phyloP scores from a whole-genome alignment of 768 basidiomycete species.

The Mycena galericulata region DNA sequence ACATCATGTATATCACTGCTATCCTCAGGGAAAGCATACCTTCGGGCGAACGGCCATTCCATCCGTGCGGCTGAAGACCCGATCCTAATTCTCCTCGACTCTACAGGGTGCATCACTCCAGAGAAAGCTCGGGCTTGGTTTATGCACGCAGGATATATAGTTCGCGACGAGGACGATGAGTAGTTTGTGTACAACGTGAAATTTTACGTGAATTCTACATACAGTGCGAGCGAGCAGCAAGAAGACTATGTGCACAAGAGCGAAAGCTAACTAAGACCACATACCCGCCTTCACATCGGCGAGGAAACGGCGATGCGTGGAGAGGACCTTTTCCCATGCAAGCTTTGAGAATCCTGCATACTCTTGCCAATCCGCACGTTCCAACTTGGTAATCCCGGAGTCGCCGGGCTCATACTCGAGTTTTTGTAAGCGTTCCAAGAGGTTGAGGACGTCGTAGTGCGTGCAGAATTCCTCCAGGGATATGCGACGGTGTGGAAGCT shows the following conservation, averaged over 20 bases:
- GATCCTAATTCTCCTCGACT: slow-evolving; percentile 26
- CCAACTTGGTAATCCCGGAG: neutral
- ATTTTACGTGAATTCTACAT: neutral
- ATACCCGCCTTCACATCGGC: neutral
- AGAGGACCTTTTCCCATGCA: neutral
- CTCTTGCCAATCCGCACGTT: neutral
- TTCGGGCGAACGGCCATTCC: slow-evolving; percentile 20
- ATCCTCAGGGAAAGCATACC: slow-evolving; percentile 13
- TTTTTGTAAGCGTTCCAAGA: no score
- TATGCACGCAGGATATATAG: slow-evolving; percentile 24
- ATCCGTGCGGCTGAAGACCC: slow-evolving; percentile 23
- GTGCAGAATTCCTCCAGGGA: no score
- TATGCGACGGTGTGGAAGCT: no score
- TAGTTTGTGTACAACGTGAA: neutral
- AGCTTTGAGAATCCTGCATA: neutral
- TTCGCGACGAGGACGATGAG: neutral
- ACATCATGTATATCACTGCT: neutral
- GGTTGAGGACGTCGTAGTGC: no score
- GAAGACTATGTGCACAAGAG: neutral
- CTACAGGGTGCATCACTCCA: slow-evolving; percentile 35
- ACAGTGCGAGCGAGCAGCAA: neutral
- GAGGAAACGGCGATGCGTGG: neutral
- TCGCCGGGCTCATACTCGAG: neutral
- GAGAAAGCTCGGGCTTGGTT: slow-evolving; percentile 40
- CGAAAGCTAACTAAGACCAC: neutral